Conservation (phyloP, 805 yeast genomes). For the Nakazawaea ishiwadae region DNA sequence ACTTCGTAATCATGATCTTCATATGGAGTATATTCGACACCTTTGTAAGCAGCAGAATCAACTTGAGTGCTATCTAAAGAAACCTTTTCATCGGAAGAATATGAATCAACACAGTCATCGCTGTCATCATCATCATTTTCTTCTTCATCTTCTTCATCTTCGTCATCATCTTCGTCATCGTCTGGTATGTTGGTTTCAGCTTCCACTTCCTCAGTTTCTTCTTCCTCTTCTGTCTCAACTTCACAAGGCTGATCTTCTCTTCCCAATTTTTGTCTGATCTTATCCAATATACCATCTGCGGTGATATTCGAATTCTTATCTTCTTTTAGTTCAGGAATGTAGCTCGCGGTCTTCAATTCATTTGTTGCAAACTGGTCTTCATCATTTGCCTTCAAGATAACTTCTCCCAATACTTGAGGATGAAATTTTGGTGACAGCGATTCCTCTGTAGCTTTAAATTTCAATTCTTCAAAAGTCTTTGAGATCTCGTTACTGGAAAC, state of each 20-base stretch:
- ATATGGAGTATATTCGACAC: slow-evolving; percentile 3
- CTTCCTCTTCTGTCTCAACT: slow-evolving; percentile 16
- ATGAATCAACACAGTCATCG: background rate
- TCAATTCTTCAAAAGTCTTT: too few species aligned
- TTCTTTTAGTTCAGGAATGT: too few species aligned
- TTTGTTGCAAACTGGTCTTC: too few species aligned
- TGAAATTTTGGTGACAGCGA: background rate
- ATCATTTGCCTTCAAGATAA: too few species aligned
- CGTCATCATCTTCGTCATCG: slow-evolving; percentile 25
- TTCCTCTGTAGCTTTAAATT: background rate
- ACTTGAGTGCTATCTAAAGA: too few species aligned
- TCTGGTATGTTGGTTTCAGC: background rate
- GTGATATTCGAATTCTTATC: too few species aligned
- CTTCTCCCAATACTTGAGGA: too few species aligned
- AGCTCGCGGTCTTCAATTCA: too few species aligned
- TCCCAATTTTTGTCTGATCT: slow-evolving; percentile 1
- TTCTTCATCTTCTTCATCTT: slow-evolving; percentile 20
- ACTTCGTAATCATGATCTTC: slow-evolving; percentile 7
- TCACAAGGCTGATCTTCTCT: slow-evolving; percentile 17
- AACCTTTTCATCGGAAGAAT: too few species aligned
- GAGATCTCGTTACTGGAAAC: too few species aligned
- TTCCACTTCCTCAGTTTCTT: slow-evolving; percentile 18
- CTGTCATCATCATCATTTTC: slow-evolving; percentile 15
- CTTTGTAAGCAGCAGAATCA: background rate
- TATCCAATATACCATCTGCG: background rate